Base-by-base conservation (phyloP, 2,329 filamentous ascomycete species). In the Paecilomyces dactylethromorphus region DNA sequence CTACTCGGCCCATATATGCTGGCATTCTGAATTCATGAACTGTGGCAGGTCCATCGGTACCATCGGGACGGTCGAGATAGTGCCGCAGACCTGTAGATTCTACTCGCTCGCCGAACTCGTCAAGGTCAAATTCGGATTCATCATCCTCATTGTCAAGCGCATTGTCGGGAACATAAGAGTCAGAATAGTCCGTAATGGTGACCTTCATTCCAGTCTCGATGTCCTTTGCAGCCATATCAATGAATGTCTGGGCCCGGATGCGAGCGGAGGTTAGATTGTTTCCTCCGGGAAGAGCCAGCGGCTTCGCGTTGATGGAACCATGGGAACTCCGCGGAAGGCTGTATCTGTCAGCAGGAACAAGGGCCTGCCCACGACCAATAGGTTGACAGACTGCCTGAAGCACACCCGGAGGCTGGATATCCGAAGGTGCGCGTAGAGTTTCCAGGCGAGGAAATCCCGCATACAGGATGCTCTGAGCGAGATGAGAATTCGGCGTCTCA, bases 181-280 rank as follows among this genome's bases (percentile, higher is more conserved):
- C 72, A 0, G 75, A 78, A 58, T 74, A 71, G 61, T 78, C 76
- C 22, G 74, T 76, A 51, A 78, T 71, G 18, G 77, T 57, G 5
- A 77, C 69, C 33, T 66, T 70, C 67, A 78, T 73, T 21, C 74
- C 76, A 3, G 67, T 67, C 57, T 77, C 74, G 1, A 67, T 72
- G 53, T 77, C 74, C 61, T 74, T 77, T 4, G 68, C 67, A 2
- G 74, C 73, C 67, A 73, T 75, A 29, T 78, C 76, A 21, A 78
- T 78, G 39, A 77, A 77, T 3, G 71, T 76, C 58, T 78, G 76
- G 1, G 76, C 76, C 21, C 77, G 74, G 49, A 79, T 76, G 10
- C 76, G 75, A 15, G 77, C 74, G 3, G 72, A 76, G 1, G 71
- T 77, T 60, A 79, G 56, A 54, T 78, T 78, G 54, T 77, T 79